Percentiles rank a stretch among this genome's conserved stretches.
These are phyloP conservation scores for Escovopsis sp. DNA, from an alignment of 2,329 filamentous ascomycete species.

Conservation along the genomic window DNA sequence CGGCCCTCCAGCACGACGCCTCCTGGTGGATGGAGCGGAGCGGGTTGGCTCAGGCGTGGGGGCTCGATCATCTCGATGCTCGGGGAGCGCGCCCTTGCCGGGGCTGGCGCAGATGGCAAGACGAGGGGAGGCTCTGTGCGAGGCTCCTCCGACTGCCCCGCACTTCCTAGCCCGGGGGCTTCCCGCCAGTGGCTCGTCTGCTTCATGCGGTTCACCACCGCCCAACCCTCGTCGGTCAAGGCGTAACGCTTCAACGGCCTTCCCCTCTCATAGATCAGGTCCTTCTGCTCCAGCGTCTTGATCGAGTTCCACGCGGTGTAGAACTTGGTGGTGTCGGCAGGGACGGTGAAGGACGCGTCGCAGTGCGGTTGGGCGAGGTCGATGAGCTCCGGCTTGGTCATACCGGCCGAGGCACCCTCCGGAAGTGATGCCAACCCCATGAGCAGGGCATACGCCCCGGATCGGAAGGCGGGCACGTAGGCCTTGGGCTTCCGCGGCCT, in stretches of 20 bases:
- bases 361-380: constrained; percentile 55
- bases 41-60: not conserved
- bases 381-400: constrained; percentile 55
- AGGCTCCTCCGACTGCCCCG: not conserved
- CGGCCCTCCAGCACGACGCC: constrained; percentile 26
- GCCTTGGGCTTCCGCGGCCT: constrained; percentile 43
- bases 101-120: not conserved
- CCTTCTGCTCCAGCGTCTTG: constrained; percentile 58
- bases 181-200: constrained; percentile 27
- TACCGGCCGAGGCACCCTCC: constrained; percentile 33
- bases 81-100: not conserved
- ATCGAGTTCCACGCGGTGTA: constrained; percentile 77
- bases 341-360: constrained; percentile 56
- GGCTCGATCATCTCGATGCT: not conserved
- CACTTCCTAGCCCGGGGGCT: constrained; percentile 7
- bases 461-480: constrained; percentile 59
- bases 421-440: constrained; percentile 47
- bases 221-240: constrained; percentile 65
- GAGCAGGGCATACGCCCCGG: constrained; percentile 59
- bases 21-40: constrained; percentile 16
- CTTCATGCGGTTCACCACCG: constrained; percentile 51
- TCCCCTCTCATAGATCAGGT: constrained; percentile 57
- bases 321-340: constrained; percentile 49
- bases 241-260: constrained; percentile 52
- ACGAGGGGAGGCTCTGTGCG: no score